A percentile compares a stretch with the other conserved stretches of the same genome.
These are phyloP conservation scores for Hortaea werneckii DNA, from an alignment of 2,329 filamentous ascomycete species.

Conservation along the genomic window DNA sequence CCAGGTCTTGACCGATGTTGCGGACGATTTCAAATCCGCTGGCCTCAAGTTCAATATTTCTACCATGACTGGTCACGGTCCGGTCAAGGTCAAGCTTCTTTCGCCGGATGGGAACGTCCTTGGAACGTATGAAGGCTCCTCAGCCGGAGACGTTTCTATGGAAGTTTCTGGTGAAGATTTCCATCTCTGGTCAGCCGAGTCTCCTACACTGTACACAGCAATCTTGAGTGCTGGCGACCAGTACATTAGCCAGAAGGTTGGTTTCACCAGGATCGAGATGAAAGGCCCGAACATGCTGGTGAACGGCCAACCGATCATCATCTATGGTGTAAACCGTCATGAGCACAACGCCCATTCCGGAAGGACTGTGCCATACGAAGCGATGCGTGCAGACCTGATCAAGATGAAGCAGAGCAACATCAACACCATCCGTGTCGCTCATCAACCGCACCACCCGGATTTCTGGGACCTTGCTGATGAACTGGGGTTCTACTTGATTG, in stretches of 20 bases:
- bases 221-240: conserved; percentile 16
- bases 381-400: conserved; percentile 50
- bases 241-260: conserved; percentile 44
- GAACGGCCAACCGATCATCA: conserved; percentile 51
- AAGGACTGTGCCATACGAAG: conserved; percentile 43
- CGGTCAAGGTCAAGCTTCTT: background rate
- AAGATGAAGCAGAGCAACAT: conserved; percentile 63
- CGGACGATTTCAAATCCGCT: conserved; percentile 40
- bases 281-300: conserved; percentile 51
- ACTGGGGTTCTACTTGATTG: conserved; percentile 54
- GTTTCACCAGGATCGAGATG: conserved; percentile 57
- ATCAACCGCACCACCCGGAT: conserved; percentile 55
- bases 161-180: no score
- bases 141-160: no score
- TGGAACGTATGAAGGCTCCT: no score
- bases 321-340: conserved; percentile 59
- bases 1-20: conserved; percentile 48
- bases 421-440: conserved; percentile 59
- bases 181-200: conserved; percentile 53
- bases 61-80: conserved; percentile 24
- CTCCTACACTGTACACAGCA: conserved; percentile 47
- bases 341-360: conserved; percentile 58
- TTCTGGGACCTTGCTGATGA: conserved; percentile 54
- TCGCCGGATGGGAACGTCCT: no score
- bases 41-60: conserved; percentile 40